These are phyloP conservation scores for Vigna reflexopilosa DNA, from an alignment of 306 rosid species.

Conservation along the genomic window DNA sequence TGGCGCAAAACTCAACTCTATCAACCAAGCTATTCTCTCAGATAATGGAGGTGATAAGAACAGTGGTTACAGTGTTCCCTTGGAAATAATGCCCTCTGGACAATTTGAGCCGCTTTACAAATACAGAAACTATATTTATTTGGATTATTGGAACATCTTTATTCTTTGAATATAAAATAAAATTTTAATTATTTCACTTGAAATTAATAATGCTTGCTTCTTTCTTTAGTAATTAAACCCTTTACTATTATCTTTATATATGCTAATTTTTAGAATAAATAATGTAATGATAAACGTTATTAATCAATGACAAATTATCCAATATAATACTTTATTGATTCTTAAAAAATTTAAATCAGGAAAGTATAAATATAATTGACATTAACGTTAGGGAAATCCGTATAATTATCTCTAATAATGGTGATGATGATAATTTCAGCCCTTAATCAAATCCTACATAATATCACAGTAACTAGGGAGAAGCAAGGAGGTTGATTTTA, in stretches of 20 bases:
- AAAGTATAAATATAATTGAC: background rate
- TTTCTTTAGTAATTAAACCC: background rate
- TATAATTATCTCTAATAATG: background rate
- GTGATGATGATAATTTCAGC: too few species aligned
- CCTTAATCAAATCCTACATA: too few species aligned
- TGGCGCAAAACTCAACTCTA: conserved; percentile 67
- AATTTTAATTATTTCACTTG: background rate
- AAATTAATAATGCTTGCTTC: background rate
- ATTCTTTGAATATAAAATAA: background rate
- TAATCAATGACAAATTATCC: background rate
- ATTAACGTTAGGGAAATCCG: background rate
- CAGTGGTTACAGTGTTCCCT: conserved; percentile 69
- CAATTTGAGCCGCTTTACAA: conserved; percentile 91
- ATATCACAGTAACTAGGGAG: background rate
- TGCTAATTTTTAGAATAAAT: background rate
- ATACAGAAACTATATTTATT: background rate
- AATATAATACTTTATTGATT: background rate
- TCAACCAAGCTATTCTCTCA: conserved; percentile 89
- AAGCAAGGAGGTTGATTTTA: background rate
- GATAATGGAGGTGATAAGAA: conserved; percentile 64
- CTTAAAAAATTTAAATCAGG: background rate
- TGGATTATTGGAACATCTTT: background rate
- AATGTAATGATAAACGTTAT: background rate
- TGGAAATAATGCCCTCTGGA: conserved; percentile 91
- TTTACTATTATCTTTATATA: background rate